These are phyloP conservation scores for Euphorbia lathyris DNA, from an alignment of 345 rosid species.

Conservation along the genomic window DNA sequence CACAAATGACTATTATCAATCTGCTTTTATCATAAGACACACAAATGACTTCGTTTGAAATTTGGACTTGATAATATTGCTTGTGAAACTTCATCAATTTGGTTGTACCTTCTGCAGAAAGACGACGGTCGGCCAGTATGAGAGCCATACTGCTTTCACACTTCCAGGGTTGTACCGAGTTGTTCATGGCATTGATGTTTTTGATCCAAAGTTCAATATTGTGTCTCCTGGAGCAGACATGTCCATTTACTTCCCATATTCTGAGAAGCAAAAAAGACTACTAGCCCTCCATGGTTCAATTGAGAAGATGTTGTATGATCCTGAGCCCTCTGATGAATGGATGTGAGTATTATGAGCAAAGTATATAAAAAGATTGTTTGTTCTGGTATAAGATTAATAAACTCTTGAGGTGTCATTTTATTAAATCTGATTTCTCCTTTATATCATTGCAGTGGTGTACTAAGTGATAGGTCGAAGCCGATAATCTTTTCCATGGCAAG, in stretches of 20 bases:
- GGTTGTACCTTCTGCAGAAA: constrained; percentile 49
- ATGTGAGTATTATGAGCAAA: constrained; percentile 45
- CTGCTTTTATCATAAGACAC: background rate
- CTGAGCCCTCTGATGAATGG: constrained; percentile 71
- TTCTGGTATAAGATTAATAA: background rate
- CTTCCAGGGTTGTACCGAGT: constrained; percentile 92
- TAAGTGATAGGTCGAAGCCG: constrained; percentile 79
- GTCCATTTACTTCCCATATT: constrained; percentile 84
- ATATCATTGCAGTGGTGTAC: constrained; percentile 55
- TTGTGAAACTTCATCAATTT: constrained; percentile 4
- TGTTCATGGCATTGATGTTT: constrained; percentile 95
- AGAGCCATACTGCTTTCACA: constrained; percentile 88
- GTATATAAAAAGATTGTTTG: background rate
- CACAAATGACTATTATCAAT: background rate
- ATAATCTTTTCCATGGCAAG: constrained; percentile 96
- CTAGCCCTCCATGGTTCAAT: constrained; percentile 81
- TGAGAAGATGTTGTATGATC: constrained; percentile 72
- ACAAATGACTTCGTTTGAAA: background rate
- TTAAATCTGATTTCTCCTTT: constrained; percentile 7
- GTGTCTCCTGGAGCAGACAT: constrained; percentile 99
- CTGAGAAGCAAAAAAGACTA: constrained; percentile 59
- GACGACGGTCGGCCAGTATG: constrained; percentile 95
- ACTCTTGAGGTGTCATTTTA: background rate
- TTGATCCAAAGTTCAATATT: constrained; percentile 96
- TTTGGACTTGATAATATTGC: constrained; percentile 12